Percentiles rank a stretch among this genome's conserved stretches.
Evolutionary conservation across 495 filamentous ascomycete genomes (phyloP).

Genomic region (Penicillium lividum): DNA sequence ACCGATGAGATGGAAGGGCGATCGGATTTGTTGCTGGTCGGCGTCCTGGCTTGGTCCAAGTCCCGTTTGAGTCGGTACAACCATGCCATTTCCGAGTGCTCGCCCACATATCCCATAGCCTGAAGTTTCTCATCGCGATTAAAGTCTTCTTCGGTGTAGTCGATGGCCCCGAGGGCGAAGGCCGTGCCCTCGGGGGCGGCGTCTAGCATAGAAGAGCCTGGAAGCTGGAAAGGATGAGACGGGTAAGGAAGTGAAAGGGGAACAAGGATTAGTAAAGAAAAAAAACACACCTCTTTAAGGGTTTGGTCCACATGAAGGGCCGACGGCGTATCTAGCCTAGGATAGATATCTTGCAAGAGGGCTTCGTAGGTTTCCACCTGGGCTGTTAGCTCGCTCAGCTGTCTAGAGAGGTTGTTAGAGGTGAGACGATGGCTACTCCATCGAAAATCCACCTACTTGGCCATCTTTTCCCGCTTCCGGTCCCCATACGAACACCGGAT

Average conservation of each 20-base stretch:
- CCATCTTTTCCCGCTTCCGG: constrained; percentile 59
- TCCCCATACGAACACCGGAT: constrained; percentile 56
- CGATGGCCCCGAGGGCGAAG: constrained; percentile 49
- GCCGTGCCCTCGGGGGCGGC: constrained; percentile 29
- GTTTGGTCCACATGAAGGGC: constrained; percentile 39
- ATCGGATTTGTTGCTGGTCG: constrained; percentile 22
- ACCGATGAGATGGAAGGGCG: constrained; percentile 38
- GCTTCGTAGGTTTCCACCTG: constrained; percentile 38
- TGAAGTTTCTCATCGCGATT: constrained; percentile 50
- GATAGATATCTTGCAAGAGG: constrained; percentile 42
- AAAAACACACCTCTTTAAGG: constrained; percentile 22
- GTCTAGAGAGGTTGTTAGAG: constrained; percentile 33
- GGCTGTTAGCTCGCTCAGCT: constrained; percentile 42
- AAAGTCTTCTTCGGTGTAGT: constrained; percentile 60
- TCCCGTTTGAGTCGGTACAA: constrained; percentile 50
- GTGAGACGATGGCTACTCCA: background rate
- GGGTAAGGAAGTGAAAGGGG: background rate
- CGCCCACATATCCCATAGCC: constrained; percentile 61
- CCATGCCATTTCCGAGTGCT: constrained; percentile 64
- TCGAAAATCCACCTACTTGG: constrained; percentile 45
- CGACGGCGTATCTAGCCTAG: constrained; percentile 34
- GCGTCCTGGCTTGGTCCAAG: constrained; percentile 28
- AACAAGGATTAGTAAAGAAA: background rate
- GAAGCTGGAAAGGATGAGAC: constrained; percentile 3
- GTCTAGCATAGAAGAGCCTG: background rate